Evolutionary conservation across 768 basidiomycete genomes (phyloP).

Genomic region (Boletus coccyginus): DNA sequence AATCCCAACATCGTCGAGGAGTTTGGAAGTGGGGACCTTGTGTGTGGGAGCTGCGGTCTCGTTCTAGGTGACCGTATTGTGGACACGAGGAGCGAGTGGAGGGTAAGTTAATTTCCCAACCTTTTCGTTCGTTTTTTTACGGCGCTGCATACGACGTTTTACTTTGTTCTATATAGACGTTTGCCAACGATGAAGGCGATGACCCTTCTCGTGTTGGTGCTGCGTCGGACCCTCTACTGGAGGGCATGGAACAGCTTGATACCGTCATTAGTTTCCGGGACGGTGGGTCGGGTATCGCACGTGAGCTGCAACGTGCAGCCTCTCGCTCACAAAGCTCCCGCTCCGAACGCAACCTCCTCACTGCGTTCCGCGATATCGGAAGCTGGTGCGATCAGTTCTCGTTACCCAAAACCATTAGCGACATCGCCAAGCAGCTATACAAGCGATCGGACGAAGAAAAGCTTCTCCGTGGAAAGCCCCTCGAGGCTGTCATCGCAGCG

Average conservation of each 20-base stretch:
- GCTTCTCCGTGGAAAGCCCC: constrained; percentile 83
- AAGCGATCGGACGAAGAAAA: constrained; percentile 97
- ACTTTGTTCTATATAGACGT: constrained; percentile 63
- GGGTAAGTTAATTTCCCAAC: constrained; percentile 53
- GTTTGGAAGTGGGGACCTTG: constrained; percentile 96
- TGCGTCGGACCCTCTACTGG: constrained; percentile 87
- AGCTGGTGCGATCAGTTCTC: constrained; percentile 96
- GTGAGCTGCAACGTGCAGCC: constrained; percentile 90
- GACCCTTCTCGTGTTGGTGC: constrained; percentile 99
- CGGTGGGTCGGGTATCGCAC: constrained; percentile 89
- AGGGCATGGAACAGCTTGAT: constrained; percentile 92
- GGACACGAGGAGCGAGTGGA: constrained; percentile 98
- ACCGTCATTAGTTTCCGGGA: constrained; percentile 96
- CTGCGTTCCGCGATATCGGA: constrained; percentile 88
- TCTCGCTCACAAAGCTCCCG: constrained; percentile 76
- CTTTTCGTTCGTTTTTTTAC: constrained; percentile 12
- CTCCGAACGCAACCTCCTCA: constrained; percentile 79
- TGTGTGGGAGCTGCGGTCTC: constrained; percentile 89
- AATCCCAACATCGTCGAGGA: constrained; percentile 96
- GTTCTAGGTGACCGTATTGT: constrained; percentile 96
- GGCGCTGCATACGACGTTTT: constrained; percentile 22
- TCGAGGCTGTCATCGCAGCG: constrained; percentile 92
- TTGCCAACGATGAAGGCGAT: constrained; percentile 99
- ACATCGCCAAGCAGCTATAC: constrained; percentile 96
- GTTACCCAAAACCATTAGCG: constrained; percentile 88